phyloP scores from a whole-genome alignment of 352 stramenopile genomes.

The Phytophthora ohioensis region DNA sequence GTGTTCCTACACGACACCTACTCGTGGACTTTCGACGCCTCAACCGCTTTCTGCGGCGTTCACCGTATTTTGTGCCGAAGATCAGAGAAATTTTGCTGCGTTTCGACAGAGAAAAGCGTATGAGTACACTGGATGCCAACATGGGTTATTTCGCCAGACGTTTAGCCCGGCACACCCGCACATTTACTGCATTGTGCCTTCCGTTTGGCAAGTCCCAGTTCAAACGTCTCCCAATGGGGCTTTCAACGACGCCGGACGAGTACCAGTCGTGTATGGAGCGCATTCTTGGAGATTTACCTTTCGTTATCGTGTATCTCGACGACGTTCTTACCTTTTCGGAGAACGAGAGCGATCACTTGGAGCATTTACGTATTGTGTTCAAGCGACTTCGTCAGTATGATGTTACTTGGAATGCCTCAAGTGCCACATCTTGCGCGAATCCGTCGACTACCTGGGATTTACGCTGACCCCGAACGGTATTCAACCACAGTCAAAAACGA shows the following conservation, averaged over 20 bases:
- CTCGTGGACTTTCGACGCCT: constrained; percentile 13
- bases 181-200: constrained; percentile 3
- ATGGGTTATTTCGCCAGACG: constrained; percentile 16
- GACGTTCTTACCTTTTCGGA: constrained; percentile 14
- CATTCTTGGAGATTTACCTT: constrained; percentile 2
- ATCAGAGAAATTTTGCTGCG: constrained; percentile 10
- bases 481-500: constrained; percentile 13
- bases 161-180: background rate
- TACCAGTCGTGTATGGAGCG: constrained; percentile 19
- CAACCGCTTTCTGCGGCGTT: constrained; percentile 10
- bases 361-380: constrained; percentile 15
- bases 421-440: constrained; percentile 8
- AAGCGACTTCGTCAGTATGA: constrained; percentile 1
- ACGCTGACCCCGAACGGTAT: constrained; percentile 1
- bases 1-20: too few species aligned
- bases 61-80: constrained; percentile 5
- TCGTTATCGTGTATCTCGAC: constrained; percentile 15
- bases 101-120: constrained; percentile 10
- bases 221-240: constrained; percentile 16
- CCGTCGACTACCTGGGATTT: constrained; percentile 2
- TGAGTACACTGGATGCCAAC: constrained; percentile 10
- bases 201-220: constrained; percentile 15
- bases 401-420: constrained; percentile 7
- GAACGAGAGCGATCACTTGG: background rate
- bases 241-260: constrained; percentile 15